A percentile compares a stretch with the other conserved stretches of the same genome.
Evolutionary conservation across 73 alveolate genomes (phyloP).

Genomic region (Paramecium pentaurelia): DNA sequence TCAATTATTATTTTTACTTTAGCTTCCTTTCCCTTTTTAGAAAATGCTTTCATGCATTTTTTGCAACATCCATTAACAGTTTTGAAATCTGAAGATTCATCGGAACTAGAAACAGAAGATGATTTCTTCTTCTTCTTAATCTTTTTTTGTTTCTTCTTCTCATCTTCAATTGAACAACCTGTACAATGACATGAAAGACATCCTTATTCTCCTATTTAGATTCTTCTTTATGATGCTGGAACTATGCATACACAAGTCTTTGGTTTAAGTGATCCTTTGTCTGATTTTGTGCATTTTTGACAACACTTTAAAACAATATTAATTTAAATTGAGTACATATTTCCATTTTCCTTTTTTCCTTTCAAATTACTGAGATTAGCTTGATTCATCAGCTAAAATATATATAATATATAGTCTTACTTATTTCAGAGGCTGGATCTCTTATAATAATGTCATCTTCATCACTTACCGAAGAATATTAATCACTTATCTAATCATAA

Average conservation of each 20-base stretch:
- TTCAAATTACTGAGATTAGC: not conserved
- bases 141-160: not conserved
- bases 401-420: not conserved
- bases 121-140: not conserved
- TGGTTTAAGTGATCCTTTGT: conserved; percentile 36
- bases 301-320: conserved; percentile 5
- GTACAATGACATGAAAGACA: conserved; percentile 20
- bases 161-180: conserved; percentile 45
- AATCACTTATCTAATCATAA: not conserved
- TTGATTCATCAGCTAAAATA: conserved; percentile 25
- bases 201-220: conserved; percentile 21
- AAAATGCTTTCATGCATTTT: conserved; percentile 88
- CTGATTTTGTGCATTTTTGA: conserved; percentile 25
- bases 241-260: conserved; percentile 45
- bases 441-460: not conserved
- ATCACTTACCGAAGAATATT: not conserved
- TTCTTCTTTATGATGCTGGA: conserved; percentile 43
- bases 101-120: conserved; percentile 39
- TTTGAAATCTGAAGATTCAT: conserved; percentile 56
- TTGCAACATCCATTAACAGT: conserved; percentile 89
- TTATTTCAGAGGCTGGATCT: not conserved
- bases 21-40: conserved; percentile 76
- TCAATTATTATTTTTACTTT: not conserved
- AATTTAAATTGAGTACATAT: not conserved
- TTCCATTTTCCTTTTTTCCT: conserved; percentile 22